Evolutionary conservation across 352 stramenopile species (phyloP).

Genomic region (Phytophthora podocarpi): DNA sequence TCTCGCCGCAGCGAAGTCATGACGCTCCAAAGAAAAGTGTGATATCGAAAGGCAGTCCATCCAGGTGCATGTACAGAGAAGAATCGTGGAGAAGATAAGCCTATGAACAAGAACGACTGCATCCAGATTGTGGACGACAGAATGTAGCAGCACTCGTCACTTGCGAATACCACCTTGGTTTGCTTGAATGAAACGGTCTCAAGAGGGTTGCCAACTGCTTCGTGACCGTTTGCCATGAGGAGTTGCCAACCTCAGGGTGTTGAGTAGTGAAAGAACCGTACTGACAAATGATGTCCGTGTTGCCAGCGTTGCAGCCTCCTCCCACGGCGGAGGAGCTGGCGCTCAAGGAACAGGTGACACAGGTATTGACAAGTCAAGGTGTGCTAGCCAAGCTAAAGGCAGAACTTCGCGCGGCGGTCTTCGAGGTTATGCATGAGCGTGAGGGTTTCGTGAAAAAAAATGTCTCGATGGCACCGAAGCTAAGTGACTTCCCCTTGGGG

Average conservation of each 20-base stretch:
- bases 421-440: constrained; percentile 74
- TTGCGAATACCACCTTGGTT: neutral
- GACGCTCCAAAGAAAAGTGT: constrained; percentile 4
- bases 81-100: constrained; percentile 10
- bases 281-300: constrained; percentile 26
- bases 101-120: constrained; percentile 26
- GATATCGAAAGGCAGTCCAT: neutral
- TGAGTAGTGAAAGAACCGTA: neutral
- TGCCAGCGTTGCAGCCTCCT: constrained; percentile 19
- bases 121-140: constrained; percentile 11
- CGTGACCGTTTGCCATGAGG: constrained; percentile 23
- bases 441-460: constrained; percentile 24
- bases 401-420: constrained; percentile 74
- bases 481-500: constrained; percentile 37
- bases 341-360: constrained; percentile 69
- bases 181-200: constrained; percentile 17
- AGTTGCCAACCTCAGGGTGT: constrained; percentile 3
- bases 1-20: constrained; percentile 38
- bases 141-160: constrained; percentile 7
- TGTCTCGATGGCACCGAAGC: constrained; percentile 20
- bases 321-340: constrained; percentile 58
- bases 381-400: constrained; percentile 81
- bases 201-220: neutral
- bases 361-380: constrained; percentile 60
- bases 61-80: constrained; percentile 16